Percentiles rank a stretch among this genome's conserved stretches.
phyloP scores from a whole-genome alignment of 495 filamentous ascomycete species.

The Neurospora discreta region DNA sequence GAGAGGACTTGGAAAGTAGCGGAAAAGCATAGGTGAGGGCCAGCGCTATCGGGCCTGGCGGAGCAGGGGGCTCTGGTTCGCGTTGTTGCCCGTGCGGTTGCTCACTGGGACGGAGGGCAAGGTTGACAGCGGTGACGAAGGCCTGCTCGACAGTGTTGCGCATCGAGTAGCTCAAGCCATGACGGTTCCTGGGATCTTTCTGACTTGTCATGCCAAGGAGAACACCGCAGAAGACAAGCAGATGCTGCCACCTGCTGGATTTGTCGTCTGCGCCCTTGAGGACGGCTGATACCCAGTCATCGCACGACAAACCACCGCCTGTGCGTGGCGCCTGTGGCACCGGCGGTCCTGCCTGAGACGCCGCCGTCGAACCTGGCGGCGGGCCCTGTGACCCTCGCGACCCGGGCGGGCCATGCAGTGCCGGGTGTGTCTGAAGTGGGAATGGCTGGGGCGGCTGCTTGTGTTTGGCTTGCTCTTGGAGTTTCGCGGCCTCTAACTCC shows the following conservation, averaged over 20 bases:
- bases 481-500: slow-evolving; percentile 41
- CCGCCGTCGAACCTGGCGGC: neutral
- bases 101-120: slow-evolving; percentile 41
- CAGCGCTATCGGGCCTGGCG: slow-evolving; percentile 51
- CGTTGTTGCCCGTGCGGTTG: slow-evolving; percentile 19
- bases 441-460: slow-evolving; percentile 4
- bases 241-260: slow-evolving; percentile 80
- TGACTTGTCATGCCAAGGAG: slow-evolving; percentile 54
- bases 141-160: slow-evolving; percentile 65
- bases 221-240: slow-evolving; percentile 69
- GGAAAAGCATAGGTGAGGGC: slow-evolving; percentile 73
- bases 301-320: slow-evolving; percentile 42
- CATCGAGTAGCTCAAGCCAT: slow-evolving; percentile 49
- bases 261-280: slow-evolving; percentile 74
- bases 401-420: neutral
- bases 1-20: slow-evolving; percentile 50
- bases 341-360: neutral
- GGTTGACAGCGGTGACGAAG: slow-evolving; percentile 65
- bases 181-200: slow-evolving; percentile 49
- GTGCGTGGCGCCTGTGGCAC: slow-evolving; percentile 16
- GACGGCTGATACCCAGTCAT: slow-evolving; percentile 77
- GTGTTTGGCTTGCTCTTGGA: neutral
- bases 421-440: neutral
- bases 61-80: slow-evolving; percentile 39
- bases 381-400: neutral